Conservation (phyloP, 371 early-diverging fungal genomes). For the Haplosporangium sp. region DNA sequence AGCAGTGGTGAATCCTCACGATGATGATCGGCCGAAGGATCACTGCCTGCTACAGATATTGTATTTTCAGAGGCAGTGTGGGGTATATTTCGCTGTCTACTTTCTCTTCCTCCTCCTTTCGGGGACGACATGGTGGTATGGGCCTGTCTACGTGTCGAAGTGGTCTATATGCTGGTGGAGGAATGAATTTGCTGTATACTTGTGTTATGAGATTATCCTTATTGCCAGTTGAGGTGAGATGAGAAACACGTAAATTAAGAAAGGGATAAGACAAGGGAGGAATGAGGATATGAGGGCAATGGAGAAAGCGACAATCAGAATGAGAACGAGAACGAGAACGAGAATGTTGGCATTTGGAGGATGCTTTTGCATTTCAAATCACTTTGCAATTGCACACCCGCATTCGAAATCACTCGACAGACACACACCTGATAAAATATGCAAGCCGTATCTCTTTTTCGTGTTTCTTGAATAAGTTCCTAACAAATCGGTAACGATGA, state of each 20-base stretch:
- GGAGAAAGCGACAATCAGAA: background rate
- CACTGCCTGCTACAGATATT: background rate
- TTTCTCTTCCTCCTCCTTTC: constrained; percentile 3
- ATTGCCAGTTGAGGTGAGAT: too few species aligned
- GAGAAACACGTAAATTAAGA: background rate
- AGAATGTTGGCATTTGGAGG: background rate
- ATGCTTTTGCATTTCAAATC: constrained; percentile 12
- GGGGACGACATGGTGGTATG: background rate
- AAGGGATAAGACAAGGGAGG: background rate
- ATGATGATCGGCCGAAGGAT: too few species aligned
- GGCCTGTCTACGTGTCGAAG: background rate
- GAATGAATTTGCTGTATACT: too few species aligned
- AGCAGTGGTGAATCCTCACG: constrained; percentile 9
- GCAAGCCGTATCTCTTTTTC: too few species aligned
- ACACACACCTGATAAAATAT: too few species aligned
- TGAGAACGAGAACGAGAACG: background rate
- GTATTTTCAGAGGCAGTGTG: constrained; percentile 12
- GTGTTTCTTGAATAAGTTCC: too few species aligned
- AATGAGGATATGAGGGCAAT: background rate
- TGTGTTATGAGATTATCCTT: background rate
- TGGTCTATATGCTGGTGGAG: background rate
- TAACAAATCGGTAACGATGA: too few species aligned
- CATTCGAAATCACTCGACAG: too few species aligned
- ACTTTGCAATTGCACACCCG: background rate
- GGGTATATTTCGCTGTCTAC: constrained; percentile 1